phyloP scores from a whole-genome alignment of 768 basidiomycete species.

The Tricholoma furcatifolium region DNA sequence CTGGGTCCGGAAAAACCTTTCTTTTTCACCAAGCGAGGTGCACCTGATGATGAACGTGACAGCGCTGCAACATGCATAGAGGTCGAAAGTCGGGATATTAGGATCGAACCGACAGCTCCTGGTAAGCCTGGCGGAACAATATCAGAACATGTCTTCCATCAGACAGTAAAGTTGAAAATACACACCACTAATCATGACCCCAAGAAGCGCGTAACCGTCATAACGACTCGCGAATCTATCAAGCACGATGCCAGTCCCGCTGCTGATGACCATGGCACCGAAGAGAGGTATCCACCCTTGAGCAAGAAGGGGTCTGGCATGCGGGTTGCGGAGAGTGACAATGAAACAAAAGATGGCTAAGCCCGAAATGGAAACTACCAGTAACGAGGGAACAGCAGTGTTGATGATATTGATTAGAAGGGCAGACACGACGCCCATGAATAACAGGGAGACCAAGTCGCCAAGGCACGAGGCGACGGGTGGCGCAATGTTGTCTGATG shows the following conservation, averaged over 20 bases:
- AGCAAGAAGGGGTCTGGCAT: constrained; percentile 69
- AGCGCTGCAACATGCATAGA: constrained; percentile 69
- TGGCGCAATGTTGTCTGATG: constrained; percentile 89
- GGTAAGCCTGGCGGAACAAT: constrained; percentile 57
- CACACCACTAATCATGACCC: constrained; percentile 84
- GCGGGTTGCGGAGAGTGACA: constrained; percentile 61
- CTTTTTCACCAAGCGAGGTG: constrained; percentile 13
- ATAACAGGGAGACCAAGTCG: constrained; percentile 85
- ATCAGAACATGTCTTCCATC: not conserved
- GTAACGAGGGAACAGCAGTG: constrained; percentile 62
- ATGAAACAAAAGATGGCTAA: constrained; percentile 48
- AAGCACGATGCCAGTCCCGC: constrained; percentile 87
- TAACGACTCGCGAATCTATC: constrained; percentile 87
- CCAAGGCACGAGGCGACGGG: constrained; percentile 92
- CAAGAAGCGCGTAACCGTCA: constrained; percentile 83
- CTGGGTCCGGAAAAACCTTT: constrained; percentile 33
- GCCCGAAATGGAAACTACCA: constrained; percentile 47
- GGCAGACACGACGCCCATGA: constrained; percentile 75
- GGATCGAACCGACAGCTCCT: constrained; percentile 87
- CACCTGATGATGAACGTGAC: constrained; percentile 21
- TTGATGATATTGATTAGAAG: constrained; percentile 65
- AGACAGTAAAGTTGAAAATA: not conserved
- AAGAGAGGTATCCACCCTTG: constrained; percentile 92
- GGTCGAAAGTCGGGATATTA: constrained; percentile 89
- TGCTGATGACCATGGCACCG: constrained; percentile 86